A percentile compares a stretch with the other conserved stretches of the same genome.
Conservation (phyloP, 1,139 yeast genomes). For the Taphrina populina region DNA sequence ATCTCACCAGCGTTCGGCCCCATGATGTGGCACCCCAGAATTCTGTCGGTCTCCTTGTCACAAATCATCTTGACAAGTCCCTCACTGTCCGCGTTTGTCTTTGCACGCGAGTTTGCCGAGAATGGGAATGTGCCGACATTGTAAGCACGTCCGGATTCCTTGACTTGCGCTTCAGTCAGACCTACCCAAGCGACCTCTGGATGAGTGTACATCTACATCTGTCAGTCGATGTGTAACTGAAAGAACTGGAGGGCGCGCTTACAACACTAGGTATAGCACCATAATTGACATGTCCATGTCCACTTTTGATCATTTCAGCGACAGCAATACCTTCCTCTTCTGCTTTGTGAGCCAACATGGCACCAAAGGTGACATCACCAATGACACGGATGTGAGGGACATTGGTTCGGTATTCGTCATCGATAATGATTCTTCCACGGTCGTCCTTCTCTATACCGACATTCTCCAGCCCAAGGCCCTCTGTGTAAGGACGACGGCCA, state of each 20-base stretch:
- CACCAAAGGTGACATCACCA: constrained; percentile 98
- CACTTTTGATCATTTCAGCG: constrained; percentile 86
- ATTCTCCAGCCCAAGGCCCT: constrained; percentile 83
- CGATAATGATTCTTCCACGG: constrained; percentile 90
- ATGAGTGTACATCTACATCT: constrained; percentile 78
- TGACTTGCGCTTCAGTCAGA: constrained; percentile 89
- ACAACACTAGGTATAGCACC: constrained; percentile 90
- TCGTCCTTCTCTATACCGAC: constrained; percentile 87
- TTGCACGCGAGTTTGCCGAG: constrained; percentile 98
- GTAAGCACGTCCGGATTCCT: constrained; percentile 88
- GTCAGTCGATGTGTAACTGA: background rate
- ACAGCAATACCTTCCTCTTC: constrained; percentile 99
- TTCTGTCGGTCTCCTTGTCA: constrained; percentile 95
- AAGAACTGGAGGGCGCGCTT: constrained; percentile 38
- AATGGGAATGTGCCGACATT: constrained; percentile 98
- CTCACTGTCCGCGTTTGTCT: constrained; percentile 94
- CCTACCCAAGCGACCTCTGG: constrained; percentile 99
- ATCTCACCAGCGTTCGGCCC: constrained; percentile 99
- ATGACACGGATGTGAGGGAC: constrained; percentile 91
- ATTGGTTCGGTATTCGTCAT: constrained; percentile 89
- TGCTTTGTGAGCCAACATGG: constrained; percentile 99
- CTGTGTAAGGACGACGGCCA: constrained; percentile 97
- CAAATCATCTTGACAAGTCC: constrained; percentile 95
- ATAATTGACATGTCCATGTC: constrained; percentile 98
- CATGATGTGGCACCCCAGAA: constrained; percentile 93